phyloP scores from a whole-genome alignment of 2,329 filamentous ascomycete genomes.

The Fusarium heterosporum region DNA sequence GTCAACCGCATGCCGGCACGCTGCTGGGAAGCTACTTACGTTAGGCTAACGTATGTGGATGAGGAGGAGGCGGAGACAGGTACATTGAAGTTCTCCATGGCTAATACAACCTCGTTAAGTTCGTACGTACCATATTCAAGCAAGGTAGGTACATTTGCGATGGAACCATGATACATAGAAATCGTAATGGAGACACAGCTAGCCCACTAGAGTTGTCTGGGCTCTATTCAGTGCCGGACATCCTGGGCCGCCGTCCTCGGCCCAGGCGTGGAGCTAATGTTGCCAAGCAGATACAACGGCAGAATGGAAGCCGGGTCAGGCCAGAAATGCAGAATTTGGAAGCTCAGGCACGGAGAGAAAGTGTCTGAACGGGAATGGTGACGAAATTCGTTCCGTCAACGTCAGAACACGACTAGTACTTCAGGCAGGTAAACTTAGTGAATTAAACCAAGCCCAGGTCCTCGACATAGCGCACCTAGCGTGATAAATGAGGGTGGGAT shows the following conservation, averaged over 20 bases:
- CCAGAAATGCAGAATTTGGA: slow-evolving; percentile 8
- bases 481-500: slow-evolving; percentile 33
- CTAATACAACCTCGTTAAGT: slow-evolving; percentile 38
- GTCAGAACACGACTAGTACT: slow-evolving; percentile 12
- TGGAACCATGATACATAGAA: slow-evolving; percentile 39
- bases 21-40: slow-evolving; percentile 18
- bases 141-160: slow-evolving; percentile 24
- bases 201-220: slow-evolving; percentile 24
- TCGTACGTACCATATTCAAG: slow-evolving; percentile 10
- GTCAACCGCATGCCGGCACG: slow-evolving; percentile 24
- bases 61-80: slow-evolving; percentile 33
- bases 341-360: not conserved
- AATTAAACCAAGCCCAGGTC: slow-evolving; percentile 12
- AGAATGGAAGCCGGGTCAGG: slow-evolving; percentile 23
- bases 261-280: slow-evolving; percentile 25
- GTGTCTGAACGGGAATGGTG: slow-evolving; percentile 23
- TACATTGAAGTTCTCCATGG: slow-evolving; percentile 36
- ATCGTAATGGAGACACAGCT: slow-evolving; percentile 38
- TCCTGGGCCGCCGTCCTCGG: slow-evolving; percentile 7
- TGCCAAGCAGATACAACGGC: slow-evolving; percentile 18
- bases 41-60: slow-evolving; percentile 35
- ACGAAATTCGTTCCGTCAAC: slow-evolving; percentile 30
- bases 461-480: slow-evolving; percentile 7
- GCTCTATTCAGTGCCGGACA: slow-evolving; percentile 30
- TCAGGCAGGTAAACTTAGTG: not conserved